Base-by-base conservation (phyloP, 2,329 filamentous ascomycete species). In the Claviceps africana region DNA sequence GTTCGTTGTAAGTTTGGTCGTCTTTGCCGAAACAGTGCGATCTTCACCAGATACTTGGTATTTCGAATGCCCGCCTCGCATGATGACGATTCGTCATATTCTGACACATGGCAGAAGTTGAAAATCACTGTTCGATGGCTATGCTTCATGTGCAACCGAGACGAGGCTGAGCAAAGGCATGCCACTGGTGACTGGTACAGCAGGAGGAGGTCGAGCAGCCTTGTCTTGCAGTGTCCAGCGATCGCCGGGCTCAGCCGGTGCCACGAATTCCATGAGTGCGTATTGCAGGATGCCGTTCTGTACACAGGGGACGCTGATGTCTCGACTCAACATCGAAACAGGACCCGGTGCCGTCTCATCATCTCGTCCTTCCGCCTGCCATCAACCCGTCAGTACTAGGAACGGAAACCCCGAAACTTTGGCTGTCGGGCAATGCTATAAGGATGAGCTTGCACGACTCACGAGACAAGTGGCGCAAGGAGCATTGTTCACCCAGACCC, bases 401-500 rank as follows among this genome's bases (percentile, higher is more conserved):
- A 48, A 2, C 46, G 21, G 33, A 31, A 47, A 47, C 7, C 19
- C 1, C 19, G 15, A 50, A 8, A 28, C 13, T 4, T 31, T n/a
- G n/a, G n/a, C n/a, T n/a, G n/a, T 30, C 8, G 9, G n/a, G 15
- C 17, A 33, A 7, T 11, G 9, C 7, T 10, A 33, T 10, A 19
- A 22, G 19, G 9, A 44, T 22, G 40, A 33, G n/a, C 17, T 47
- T 7, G 30, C 8, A 6, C 45, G 39, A 65, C 73, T 65, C 65
- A 77, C 75, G 56, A 74, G 65, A 60, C 75, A 78, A 55, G 64
- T 66, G 51, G 73, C 65, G 61, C 75, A 78, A 11, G 73, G 65
- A 37, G 71, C 66, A 51, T 74, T 71, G 51, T 76, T 73, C 19
- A 77, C 69, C 64, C 73, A 77, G 11, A 78, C 75, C 75, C 75